Evolutionary conservation across 2,329 filamentous ascomycete species (phyloP).

Genomic region (Teratosphaeria viscida): DNA sequence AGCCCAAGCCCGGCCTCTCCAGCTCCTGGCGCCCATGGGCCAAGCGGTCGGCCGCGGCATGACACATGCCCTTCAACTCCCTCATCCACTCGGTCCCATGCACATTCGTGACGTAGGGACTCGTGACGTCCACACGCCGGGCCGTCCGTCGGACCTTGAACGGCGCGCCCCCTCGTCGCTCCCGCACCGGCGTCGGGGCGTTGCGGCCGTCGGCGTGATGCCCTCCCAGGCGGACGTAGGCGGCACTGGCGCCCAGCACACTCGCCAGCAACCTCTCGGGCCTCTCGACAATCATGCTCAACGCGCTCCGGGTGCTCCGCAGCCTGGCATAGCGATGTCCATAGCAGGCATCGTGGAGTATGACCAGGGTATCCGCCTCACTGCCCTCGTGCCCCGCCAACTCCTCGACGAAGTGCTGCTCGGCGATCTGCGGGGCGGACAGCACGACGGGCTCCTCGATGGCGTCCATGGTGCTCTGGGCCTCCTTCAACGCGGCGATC

Average conservation of each 20-base stretch:
- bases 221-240: slow-evolving; percentile 82
- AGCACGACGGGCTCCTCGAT: slow-evolving; percentile 23
- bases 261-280: slow-evolving; percentile 83
- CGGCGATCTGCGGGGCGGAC: slow-evolving; percentile 21
- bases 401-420: slow-evolving; percentile 58
- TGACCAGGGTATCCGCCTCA: slow-evolving; percentile 58
- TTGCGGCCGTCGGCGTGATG: slow-evolving; percentile 62
- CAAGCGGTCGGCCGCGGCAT: slow-evolving; percentile 66
- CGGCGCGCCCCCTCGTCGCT: slow-evolving; percentile 30
- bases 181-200: slow-evolving; percentile 51
- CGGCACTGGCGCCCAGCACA: slow-evolving; percentile 69
- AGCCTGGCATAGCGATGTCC: slow-evolving; percentile 84
- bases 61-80: slow-evolving; percentile 76
- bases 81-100: slow-evolving; percentile 92
- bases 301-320: slow-evolving; percentile 57
- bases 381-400: slow-evolving; percentile 45
- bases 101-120: slow-evolving; percentile 74
- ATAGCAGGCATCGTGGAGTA: slow-evolving; percentile 90
- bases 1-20: slow-evolving; percentile 37
- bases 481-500: slow-evolving; percentile 22
- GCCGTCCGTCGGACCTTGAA: slow-evolving; percentile 79
- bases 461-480: slow-evolving; percentile 23
- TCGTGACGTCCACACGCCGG: slow-evolving; percentile 59
- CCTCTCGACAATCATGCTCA: slow-evolving; percentile 80
- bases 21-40: slow-evolving; percentile 70